Evolutionary conservation across 2,329 filamentous ascomycete species (phyloP).

Genomic region (Chrysoporthe cubensis): DNA sequence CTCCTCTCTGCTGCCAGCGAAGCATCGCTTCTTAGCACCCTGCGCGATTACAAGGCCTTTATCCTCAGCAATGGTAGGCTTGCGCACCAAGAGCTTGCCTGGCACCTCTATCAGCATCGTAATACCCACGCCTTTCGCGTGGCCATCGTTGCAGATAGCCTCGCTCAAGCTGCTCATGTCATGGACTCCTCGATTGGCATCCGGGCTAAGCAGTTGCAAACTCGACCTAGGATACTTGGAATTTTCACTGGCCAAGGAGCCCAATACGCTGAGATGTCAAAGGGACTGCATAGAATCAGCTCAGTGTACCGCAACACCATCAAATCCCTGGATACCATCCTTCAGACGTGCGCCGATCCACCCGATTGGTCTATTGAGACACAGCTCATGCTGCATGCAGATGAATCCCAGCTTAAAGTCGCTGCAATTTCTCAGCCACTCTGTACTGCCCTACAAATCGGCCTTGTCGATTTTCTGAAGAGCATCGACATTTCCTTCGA

Average conservation of each 20-base stretch:
- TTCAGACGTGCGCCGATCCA: constrained; percentile 32
- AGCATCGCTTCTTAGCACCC: constrained; percentile 38
- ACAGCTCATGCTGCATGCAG: constrained; percentile 38
- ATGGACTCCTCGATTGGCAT: not conserved
- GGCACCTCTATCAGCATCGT: constrained; percentile 38
- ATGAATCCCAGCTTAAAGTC: constrained; percentile 38
- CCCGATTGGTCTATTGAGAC: constrained; percentile 40
- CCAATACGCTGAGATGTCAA: constrained; percentile 49
- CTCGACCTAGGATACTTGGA: constrained; percentile 34
- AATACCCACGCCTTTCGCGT: constrained; percentile 40
- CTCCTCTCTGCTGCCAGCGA: constrained; percentile 44
- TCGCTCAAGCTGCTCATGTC: constrained; percentile 24
- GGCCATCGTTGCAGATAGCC: constrained; percentile 1
- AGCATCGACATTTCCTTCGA: constrained; percentile 35
- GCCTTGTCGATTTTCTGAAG: constrained; percentile 37
- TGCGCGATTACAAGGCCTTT: constrained; percentile 36
- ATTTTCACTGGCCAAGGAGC: constrained; percentile 52
- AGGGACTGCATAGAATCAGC: constrained; percentile 37
- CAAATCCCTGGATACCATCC: constrained; percentile 38
- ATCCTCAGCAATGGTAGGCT: constrained; percentile 30
- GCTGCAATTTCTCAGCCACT: constrained; percentile 53
- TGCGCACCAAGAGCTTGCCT: constrained; percentile 35
- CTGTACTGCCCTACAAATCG: constrained; percentile 59
- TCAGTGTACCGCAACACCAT: constrained; percentile 41
- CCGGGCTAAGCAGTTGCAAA: constrained; percentile 31